Conservation (phyloP, 2,329 filamentous ascomycete species). For the Cadophora malorum region DNA sequence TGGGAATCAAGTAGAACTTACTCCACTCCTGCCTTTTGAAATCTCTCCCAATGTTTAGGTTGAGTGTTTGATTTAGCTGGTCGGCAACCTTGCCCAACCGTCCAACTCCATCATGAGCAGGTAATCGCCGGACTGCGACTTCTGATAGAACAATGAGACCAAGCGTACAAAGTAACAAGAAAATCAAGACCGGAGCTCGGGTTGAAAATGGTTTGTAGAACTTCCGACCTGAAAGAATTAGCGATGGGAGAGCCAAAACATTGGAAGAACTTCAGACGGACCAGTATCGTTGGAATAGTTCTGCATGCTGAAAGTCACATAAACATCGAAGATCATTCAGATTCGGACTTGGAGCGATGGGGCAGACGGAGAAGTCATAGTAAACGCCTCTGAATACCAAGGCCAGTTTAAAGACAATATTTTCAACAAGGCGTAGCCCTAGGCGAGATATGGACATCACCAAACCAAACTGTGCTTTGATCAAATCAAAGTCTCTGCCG, state of each 20-base stretch:
- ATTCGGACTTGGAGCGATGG: neutral
- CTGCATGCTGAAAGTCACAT: neutral
- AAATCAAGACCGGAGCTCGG: slow-evolving; percentile 25
- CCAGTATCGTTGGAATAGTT: neutral
- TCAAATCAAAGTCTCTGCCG: neutral
- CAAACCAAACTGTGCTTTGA: neutral
- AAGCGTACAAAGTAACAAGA: slow-evolving; percentile 28
- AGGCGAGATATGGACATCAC: neutral
- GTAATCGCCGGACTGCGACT: slow-evolving; percentile 42
- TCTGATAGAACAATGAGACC: slow-evolving; percentile 42
- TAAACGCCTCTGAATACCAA: neutral
- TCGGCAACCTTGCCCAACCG: slow-evolving; percentile 23
- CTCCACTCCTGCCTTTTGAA: slow-evolving; percentile 19
- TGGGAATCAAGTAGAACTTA: neutral
- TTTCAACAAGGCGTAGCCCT: neutral
- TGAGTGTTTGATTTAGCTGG: slow-evolving; percentile 21
- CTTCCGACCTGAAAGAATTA: neutral
- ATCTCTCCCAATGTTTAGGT: slow-evolving; percentile 3
- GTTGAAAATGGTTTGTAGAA: slow-evolving; percentile 31
- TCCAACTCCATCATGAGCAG: slow-evolving; percentile 34
- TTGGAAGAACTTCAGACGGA: neutral
- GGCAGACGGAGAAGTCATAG: slow-evolving; percentile 4
- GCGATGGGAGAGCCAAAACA: neutral
- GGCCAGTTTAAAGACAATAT: neutral
- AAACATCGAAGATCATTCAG: neutral